Base-by-base conservation (phyloP, 2,329 filamentous ascomycete genomes). In the Neopestalotiopsis clavispora region DNA sequence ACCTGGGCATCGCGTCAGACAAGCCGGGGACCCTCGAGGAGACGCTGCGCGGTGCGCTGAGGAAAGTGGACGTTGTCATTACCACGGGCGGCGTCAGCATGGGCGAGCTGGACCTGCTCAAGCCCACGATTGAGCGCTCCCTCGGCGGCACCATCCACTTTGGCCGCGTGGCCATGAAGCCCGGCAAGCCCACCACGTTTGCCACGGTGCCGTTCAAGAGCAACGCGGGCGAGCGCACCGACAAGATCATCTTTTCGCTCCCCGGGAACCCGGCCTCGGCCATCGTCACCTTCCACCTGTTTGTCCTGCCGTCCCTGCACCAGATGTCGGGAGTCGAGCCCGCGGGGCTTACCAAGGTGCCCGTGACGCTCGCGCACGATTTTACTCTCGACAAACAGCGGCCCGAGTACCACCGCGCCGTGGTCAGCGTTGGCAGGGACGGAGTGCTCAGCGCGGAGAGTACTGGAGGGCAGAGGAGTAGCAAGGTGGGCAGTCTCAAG, bases 171-270 rank as follows among this genome's bases (percentile, higher is more conserved):
- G 89, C 92, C 67, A 98, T 99, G 96, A 99, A 99, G 83, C 96
- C 96, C 0, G 96, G 96, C 4, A 99, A 98, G 81, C 96, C 96
- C 2, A 98, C 95, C 0, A 99, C 96, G 0, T 99, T 99, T 79
- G 96, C 96, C 2, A 98, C 94, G 0, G 87, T 98, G 0, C 91
- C 93, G 1, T 84, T 87, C 52, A 91, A 90, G 79, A 84, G 88
- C 69, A 87, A 87, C 70, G 77, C 75, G 1, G 89, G 90, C 23
- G 83, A 87, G 56, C 86, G 90, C 60, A 80, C 89, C 30, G 83
- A 82, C 1, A 94, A 93, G 77, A 86, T 91, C 69, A 89, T 99
- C 72, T 99, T 99, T 81, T 93, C 94, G 0, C 86, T 99, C 0
- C 96, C 96, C 0, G 96, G 96, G 0, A 99, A 99, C 78, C 96